Evolutionary conservation across 2,329 filamentous ascomycete species (phyloP), one percentile per base, ranked within the genome.

Genomic region (Blumeriella jaapii): DNA sequence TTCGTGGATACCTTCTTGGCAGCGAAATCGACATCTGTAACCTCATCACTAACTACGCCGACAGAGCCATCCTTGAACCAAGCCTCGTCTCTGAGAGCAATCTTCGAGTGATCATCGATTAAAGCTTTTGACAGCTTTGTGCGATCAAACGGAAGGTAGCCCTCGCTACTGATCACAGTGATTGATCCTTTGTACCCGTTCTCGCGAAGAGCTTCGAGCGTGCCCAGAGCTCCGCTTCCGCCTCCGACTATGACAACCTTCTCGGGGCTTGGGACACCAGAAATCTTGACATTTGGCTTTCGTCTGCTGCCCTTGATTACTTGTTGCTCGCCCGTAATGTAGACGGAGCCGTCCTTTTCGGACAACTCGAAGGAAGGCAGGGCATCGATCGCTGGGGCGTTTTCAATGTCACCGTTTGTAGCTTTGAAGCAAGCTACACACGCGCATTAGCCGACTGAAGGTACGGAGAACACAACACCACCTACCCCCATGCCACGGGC

Each of bases 121-220:
- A 98, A 68, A 0, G 89, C 85, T 61, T 98, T 98, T 54, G 87
- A 95, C 26, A 98, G 70, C 66, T 96, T 96, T 8, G 91, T 85
- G 13, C 91, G 76, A 62, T 98, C 91, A 50, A 96, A 87, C 19
- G 87, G 87, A 20, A 81, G 69, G 56, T 91, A 81, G 14, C 82
- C 80, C 59, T 98, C 91, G 45, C 73, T 78, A 9, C 82, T 78
- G 51, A 98, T 77, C 51, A 94, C 66, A 1, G 86, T 93, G 48
- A 98, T 77, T 36, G 71, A 64, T 10, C 86, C 89, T 4, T 68
- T 69, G 64, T 78, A 96, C 18, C 87, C 86, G 44, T 79, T 75
- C 45, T 82, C 80, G 27, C 89, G 78, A 11, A 98, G 71, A 9
- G 76, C 81, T 56, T 96, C 85, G 28, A 94, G 65, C 4, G 82